Evolutionary conservation across 306 rosid species (phyloP).

Genomic region (Elaeagnus macrophylla): DNA sequence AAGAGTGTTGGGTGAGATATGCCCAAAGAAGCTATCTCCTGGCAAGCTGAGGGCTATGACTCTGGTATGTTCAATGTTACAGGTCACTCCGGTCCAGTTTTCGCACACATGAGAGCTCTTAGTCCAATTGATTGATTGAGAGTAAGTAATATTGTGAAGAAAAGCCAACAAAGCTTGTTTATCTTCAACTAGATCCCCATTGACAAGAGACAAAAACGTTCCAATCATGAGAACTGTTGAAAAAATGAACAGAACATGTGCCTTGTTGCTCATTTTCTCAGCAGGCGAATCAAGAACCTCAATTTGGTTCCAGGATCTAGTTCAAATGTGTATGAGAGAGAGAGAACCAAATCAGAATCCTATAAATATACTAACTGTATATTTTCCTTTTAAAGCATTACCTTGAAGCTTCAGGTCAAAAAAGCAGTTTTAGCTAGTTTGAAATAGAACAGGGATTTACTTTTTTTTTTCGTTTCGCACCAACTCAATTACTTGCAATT

Average conservation of each 20-base stretch:
- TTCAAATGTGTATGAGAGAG: not conserved
- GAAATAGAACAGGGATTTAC: no score
- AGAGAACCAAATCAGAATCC: conserved; percentile 11
- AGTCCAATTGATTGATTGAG: conserved; percentile 56
- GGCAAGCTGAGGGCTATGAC: conserved; percentile 55
- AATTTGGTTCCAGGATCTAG: no score
- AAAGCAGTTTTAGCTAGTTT: no score
- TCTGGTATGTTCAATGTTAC: conserved; percentile 45
- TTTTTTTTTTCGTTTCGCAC: no score
- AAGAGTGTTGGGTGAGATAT: conserved; percentile 62
- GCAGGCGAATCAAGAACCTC: not conserved
- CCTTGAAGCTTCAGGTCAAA: not conserved
- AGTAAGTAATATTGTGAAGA: conserved; percentile 41
- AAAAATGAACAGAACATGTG: conserved; percentile 27
- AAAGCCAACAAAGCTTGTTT: conserved; percentile 78
- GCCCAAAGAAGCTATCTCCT: conserved; percentile 55
- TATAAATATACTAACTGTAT: not conserved
- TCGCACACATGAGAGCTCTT: conserved; percentile 46
- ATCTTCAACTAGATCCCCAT: conserved; percentile 60
- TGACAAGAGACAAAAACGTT: conserved; percentile 23
- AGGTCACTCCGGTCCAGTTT: conserved; percentile 68
- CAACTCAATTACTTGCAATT: no score
- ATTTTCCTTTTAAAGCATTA: conserved; percentile 3
- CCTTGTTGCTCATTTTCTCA: conserved; percentile 43
- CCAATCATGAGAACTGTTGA: conserved; percentile 26